These are phyloP conservation scores for Fusarium algeriense DNA, from an alignment of 2,329 filamentous ascomycete species.

Conservation along the genomic window DNA sequence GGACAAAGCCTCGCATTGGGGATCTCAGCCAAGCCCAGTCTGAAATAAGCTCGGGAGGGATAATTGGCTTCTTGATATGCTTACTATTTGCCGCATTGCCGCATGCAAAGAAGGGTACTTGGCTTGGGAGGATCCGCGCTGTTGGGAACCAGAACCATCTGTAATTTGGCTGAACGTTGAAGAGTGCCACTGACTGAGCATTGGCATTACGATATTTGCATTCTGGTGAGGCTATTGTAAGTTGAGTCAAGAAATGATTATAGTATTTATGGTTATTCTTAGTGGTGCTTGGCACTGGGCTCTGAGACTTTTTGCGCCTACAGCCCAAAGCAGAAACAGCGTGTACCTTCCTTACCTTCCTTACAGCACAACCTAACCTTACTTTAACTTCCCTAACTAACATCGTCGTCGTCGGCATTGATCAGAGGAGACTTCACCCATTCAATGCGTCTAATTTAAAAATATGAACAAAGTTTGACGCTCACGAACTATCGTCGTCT, in stretches of 20 bases:
- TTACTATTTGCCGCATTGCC: conserved; percentile 38
- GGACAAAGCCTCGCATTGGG: conserved; percentile 1
- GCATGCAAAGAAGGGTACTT: conserved; percentile 31
- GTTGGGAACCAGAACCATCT: conserved; percentile 5
- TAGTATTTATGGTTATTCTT: conserved; percentile 17
- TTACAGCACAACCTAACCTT: background rate
- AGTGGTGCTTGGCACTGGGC: conserved; percentile 16
- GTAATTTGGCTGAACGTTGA: background rate
- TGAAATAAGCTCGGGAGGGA: conserved; percentile 34
- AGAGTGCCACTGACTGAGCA: background rate
- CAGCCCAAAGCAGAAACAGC: background rate
- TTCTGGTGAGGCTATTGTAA: conserved; percentile 6
- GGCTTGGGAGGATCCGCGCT: conserved; percentile 6
- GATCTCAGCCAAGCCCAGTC: conserved; percentile 6
- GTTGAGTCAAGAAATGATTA: conserved; percentile 1
- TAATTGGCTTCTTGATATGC: conserved; percentile 34
- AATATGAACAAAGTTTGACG: background rate
- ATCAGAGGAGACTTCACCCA: background rate
- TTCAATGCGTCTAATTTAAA: background rate
- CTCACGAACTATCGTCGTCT: background rate
- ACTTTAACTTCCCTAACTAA: background rate
- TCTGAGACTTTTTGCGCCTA: background rate
- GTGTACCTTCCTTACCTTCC: background rate
- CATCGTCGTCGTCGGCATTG: background rate
- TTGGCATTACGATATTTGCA: conserved; percentile 17